phyloP scores from a whole-genome alignment of 1,139 yeast genomes.

The Saccharomycopsis phalli region DNA sequence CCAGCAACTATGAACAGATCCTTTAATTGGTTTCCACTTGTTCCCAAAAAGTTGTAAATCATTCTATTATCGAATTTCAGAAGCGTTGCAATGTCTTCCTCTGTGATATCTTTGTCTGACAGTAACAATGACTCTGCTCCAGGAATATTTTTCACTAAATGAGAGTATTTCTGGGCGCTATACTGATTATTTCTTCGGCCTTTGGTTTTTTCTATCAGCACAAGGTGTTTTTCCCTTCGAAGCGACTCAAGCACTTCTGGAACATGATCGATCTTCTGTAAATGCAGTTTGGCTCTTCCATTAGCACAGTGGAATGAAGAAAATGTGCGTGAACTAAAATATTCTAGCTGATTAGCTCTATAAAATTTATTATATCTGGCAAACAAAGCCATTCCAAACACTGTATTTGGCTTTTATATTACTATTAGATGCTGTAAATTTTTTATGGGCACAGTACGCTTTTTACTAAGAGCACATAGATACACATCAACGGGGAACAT shows the following conservation, averaged over 20 bases:
- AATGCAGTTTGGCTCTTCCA: background rate
- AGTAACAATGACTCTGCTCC: background rate
- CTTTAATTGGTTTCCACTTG: conserved; percentile 43
- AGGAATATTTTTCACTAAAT: conserved; percentile 21
- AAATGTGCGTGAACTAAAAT: no score
- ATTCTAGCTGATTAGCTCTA: no score
- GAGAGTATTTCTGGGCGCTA: conserved; percentile 25
- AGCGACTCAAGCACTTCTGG: no score
- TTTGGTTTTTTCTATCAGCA: conserved; percentile 18
- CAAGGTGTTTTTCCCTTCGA: background rate
- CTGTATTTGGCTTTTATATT: no score
- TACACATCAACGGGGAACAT: no score
- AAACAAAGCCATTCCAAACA: no score
- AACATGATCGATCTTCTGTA: background rate
- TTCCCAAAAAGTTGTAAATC: conserved; percentile 45
- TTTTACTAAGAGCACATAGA: no score
- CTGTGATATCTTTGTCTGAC: conserved; percentile 5
- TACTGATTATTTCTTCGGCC: conserved; percentile 25
- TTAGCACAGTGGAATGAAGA: no score
- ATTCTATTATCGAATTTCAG: conserved; percentile 35
- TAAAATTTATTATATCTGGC: no score
- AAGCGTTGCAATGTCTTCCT: conserved; percentile 28
- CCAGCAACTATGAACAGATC: conserved; percentile 48
- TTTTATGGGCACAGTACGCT: no score
- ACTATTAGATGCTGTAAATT: no score